Evolutionary conservation across 2,329 filamentous ascomycete species (phyloP).

Genomic region (Colletotrichum ledebouriae): DNA sequence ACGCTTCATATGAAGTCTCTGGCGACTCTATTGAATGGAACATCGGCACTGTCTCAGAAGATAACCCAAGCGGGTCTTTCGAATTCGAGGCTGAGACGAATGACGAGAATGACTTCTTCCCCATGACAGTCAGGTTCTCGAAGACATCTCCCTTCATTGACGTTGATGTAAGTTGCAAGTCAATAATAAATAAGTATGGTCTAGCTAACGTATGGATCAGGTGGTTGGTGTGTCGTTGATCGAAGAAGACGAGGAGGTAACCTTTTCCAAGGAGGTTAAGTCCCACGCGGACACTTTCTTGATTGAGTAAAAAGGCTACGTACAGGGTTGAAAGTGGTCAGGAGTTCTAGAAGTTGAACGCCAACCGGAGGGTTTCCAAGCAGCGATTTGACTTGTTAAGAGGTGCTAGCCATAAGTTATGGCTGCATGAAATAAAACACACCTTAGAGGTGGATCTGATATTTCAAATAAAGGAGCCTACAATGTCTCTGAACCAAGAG

Average conservation of each 20-base stretch:
- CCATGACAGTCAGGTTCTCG: constrained; percentile 91
- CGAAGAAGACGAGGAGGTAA: constrained; percentile 82
- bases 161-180: constrained; percentile 81
- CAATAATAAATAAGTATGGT: background rate
- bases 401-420: constrained; percentile 30
- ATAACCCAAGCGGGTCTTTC: constrained; percentile 87
- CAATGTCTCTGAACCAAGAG: background rate
- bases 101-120: constrained; percentile 97
- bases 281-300: constrained; percentile 81
- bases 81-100: constrained; percentile 93
- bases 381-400: constrained; percentile 38
- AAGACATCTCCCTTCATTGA: constrained; percentile 91
- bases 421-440: constrained; percentile 41
- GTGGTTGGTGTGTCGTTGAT: constrained; percentile 78
- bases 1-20: constrained; percentile 93
- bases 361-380: constrained; percentile 39
- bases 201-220: constrained; percentile 49
- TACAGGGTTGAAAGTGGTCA: constrained; percentile 14
- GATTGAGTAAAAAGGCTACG: constrained; percentile 71
- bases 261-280: constrained; percentile 86
- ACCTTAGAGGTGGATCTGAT: constrained; percentile 32
- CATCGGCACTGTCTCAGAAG: constrained; percentile 86
- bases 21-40: constrained; percentile 96
- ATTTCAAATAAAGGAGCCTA: constrained; percentile 30
- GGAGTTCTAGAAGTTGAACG: constrained; percentile 27